Base-by-base conservation (phyloP, 2,329 filamentous ascomycete genomes). In the Paecilomyces sp. region DNA sequence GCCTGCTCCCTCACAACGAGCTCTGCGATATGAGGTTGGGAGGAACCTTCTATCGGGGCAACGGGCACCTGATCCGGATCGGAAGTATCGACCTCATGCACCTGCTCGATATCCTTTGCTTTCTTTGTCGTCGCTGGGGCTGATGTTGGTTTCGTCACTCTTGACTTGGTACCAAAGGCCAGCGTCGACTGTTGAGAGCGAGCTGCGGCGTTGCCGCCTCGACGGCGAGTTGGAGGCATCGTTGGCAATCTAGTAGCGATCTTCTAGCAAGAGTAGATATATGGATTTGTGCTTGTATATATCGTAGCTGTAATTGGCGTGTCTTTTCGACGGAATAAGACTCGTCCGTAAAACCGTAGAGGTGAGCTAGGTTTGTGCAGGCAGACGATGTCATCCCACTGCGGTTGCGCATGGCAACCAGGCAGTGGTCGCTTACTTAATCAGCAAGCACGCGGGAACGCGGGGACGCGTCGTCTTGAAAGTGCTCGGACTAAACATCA, bases 111-210 rank as follows among this genome's bases (percentile, higher is more conserved):
- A 55, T 62, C 61, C 36, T 62, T 62, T 13, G 33, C 58, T 31
- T 65, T 63, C 58, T 63, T 64, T n/a, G 25, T 68, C 53, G 68
- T 68, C 58, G 69, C 64, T n/a, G 68, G 64, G 57, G 62, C 70
- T 59, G 60, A 73, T 50, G 77, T 69, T 54, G 83, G 76, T 72
- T 88, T 88, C 58, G 84, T 86, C 65, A 88, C 79, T 74, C 80
- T 80, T 41, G 79, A 77, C 62, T 80, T 77, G 62, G 78, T 76
- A 65, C 84, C 80, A 76, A 89, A 88, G 47, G 85, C 83, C 65
- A 88, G 82, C n/a, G 82, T 87, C 7, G 82, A 77, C 72, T 87
- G 84, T 59, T 77, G 73, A 54, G 74, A 66, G 64, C 77, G 71
- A 61, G 78, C 68, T 50, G 77, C 68, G 60, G 73, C 66, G 30